Evolutionary conservation across 805 yeast species (phyloP).

Genomic region (Lipomyces starkeyi): DNA sequence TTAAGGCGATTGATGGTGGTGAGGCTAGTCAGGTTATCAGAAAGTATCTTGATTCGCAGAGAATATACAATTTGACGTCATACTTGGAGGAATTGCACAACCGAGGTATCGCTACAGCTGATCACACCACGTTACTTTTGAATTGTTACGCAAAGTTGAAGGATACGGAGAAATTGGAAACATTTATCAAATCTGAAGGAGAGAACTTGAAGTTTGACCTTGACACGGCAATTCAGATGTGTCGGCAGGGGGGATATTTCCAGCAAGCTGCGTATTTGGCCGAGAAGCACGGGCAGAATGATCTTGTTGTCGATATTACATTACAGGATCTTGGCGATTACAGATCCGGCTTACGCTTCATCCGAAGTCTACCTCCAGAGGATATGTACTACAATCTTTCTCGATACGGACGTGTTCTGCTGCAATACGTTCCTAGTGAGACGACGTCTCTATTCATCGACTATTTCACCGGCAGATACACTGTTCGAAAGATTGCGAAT

Average conservation of each 20-base stretch:
- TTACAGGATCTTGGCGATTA: conserved; percentile 69
- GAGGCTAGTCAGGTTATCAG: conserved; percentile 79
- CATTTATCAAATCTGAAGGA: conserved; percentile 58
- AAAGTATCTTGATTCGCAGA: conserved; percentile 77
- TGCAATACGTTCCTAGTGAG: conserved; percentile 74
- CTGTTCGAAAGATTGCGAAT: conserved; percentile 47
- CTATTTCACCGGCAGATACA: conserved; percentile 85
- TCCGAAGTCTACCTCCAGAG: conserved; percentile 71
- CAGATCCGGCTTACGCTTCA: conserved; percentile 64
- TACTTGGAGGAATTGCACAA: conserved; percentile 68
- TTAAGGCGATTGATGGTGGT: conserved; percentile 60
- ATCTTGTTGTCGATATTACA: conserved; percentile 74
- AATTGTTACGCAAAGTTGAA: conserved; percentile 82
- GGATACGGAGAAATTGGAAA: conserved; percentile 59
- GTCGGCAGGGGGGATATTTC: conserved; percentile 73
- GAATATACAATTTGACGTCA: conserved; percentile 64
- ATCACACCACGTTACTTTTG: conserved; percentile 79
- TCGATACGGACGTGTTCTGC: conserved; percentile 65
- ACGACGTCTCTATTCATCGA: conserved; percentile 83
- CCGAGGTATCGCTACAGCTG: conserved; percentile 64
- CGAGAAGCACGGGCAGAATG: conserved; percentile 72
- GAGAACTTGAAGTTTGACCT: conserved; percentile 60
- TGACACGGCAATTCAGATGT: conserved; percentile 67
- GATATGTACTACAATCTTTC: conserved; percentile 76
- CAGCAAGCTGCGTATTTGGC: conserved; percentile 73